Conservation (phyloP, 2,329 filamentous ascomycete genomes). For the Metarhizium sp. region DNA sequence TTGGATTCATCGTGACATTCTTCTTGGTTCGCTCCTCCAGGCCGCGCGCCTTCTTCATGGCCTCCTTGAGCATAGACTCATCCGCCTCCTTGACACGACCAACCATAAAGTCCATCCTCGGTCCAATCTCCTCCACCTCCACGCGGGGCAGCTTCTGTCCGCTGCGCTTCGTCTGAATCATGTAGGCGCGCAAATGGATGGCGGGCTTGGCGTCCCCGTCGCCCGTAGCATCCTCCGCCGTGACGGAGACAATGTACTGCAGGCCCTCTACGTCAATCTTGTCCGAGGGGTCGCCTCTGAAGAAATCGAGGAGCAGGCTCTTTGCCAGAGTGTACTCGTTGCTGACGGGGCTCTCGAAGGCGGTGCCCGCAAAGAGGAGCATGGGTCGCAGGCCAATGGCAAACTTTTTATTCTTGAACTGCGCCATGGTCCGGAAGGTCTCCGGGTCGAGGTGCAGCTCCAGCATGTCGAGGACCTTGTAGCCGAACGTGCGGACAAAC, state of each 20-base stretch:
- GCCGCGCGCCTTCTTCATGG: conserved; percentile 75
- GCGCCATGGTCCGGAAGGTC: conserved; percentile 57
- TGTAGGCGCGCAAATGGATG: conserved; percentile 69
- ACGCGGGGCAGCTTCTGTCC: conserved; percentile 83
- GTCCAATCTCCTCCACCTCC: conserved; percentile 91
- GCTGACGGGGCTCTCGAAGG: conserved; percentile 73
- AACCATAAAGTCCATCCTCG: conserved; percentile 82
- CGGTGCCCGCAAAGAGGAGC: conserved; percentile 80
- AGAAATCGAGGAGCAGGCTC: conserved; percentile 81
- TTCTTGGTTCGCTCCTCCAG: conserved; percentile 79
- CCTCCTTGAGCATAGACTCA: conserved; percentile 73
- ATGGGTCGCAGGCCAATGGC: conserved; percentile 81
- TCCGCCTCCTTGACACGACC: conserved; percentile 76
- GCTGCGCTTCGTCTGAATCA: conserved; percentile 76
- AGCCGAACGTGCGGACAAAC: conserved; percentile 70
- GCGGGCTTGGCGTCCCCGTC: conserved; percentile 40
- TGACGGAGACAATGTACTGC: conserved; percentile 80
- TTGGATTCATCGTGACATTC: conserved; percentile 83
- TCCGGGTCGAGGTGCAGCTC: conserved; percentile 77
- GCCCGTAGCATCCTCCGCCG: conserved; percentile 54
- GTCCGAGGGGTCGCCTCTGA: conserved; percentile 64
- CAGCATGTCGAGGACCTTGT: conserved; percentile 89
- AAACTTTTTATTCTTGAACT: conserved; percentile 69
- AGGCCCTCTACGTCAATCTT: conserved; percentile 92
- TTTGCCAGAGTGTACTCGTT: conserved; percentile 81